A percentile compares a stretch with the other conserved stretches of the same genome.
Evolutionary conservation across 345 rosid species (phyloP).

Genomic region (Geranium brycei): DNA sequence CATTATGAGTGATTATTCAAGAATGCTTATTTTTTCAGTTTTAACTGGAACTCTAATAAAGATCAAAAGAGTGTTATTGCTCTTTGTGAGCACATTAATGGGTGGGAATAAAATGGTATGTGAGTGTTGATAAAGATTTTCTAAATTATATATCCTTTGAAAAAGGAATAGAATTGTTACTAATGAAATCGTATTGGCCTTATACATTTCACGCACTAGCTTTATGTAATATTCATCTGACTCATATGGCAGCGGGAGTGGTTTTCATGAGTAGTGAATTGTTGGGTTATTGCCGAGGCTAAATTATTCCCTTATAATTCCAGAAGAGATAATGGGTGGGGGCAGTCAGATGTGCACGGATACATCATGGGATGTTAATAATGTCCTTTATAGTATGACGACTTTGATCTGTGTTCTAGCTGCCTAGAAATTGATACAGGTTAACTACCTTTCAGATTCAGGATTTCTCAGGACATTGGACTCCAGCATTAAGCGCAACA

Average conservation of each 20-base stretch:
- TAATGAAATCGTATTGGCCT: not conserved
- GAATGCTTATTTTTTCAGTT: not conserved
- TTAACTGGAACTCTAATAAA: not conserved
- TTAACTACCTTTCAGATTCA: constrained; percentile 39
- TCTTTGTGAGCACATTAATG: not conserved
- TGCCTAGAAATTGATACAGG: constrained; percentile 15
- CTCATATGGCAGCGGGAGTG: not conserved
- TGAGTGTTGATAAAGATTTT: not conserved
- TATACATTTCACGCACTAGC: not conserved
- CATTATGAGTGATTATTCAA: not conserved
- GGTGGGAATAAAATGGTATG: not conserved
- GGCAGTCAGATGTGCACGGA: not conserved
- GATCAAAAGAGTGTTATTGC: not conserved
- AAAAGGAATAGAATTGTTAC: not conserved
- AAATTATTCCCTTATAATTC: not conserved
- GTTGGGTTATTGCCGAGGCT: not conserved
- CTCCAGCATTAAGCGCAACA: constrained; percentile 87
- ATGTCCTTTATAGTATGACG: not conserved
- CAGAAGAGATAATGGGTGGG: not conserved
- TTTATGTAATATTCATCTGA: not conserved
- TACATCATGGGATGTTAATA: not conserved
- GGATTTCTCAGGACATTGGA: constrained; percentile 83
- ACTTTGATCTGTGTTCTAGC: constrained; percentile 9
- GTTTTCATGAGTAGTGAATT: not conserved
- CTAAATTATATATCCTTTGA: not conserved